Evolutionary conservation across 257 asterid genomes (phyloP).

Genomic region (Capsicum baccatum): DNA sequence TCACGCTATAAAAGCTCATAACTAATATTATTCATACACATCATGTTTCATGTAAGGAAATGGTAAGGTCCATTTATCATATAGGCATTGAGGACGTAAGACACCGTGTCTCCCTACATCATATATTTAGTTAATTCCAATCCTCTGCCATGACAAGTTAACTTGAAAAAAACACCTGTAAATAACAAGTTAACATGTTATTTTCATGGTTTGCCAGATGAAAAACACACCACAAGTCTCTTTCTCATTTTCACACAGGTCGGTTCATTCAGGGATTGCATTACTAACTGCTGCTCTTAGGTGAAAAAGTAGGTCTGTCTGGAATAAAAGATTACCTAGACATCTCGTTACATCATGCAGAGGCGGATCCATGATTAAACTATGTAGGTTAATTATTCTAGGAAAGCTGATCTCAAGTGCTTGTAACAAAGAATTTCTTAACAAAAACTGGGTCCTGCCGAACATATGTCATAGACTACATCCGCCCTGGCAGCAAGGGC

Average conservation of each 20-base stretch:
- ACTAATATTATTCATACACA: neutral
- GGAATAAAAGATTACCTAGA: neutral
- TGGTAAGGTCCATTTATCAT: neutral
- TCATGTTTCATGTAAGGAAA: neutral
- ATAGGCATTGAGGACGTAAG: neutral
- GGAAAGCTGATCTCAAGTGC: constrained; percentile 17
- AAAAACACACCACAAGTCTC: neutral
- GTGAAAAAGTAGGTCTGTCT: neutral
- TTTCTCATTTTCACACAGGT: constrained; percentile 14
- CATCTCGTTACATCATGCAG: neutral
- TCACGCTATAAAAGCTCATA: neutral
- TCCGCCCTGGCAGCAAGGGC: neutral
- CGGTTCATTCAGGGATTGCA: neutral
- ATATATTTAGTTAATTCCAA: constrained; percentile 9
- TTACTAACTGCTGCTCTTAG: constrained; percentile 10
- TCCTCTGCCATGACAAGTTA: neutral
- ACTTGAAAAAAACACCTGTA: neutral
- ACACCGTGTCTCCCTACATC: neutral
- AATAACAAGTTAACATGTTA: neutral
- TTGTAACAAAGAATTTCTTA: neutral
- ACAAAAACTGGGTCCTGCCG: neutral
- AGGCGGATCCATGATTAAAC: neutral
- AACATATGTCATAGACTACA: neutral
- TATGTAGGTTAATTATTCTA: neutral
- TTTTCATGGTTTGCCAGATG: neutral